Evolutionary conservation across 2,329 filamentous ascomycete species (phyloP).

Genomic region (Malbranchea cinnamomea): DNA sequence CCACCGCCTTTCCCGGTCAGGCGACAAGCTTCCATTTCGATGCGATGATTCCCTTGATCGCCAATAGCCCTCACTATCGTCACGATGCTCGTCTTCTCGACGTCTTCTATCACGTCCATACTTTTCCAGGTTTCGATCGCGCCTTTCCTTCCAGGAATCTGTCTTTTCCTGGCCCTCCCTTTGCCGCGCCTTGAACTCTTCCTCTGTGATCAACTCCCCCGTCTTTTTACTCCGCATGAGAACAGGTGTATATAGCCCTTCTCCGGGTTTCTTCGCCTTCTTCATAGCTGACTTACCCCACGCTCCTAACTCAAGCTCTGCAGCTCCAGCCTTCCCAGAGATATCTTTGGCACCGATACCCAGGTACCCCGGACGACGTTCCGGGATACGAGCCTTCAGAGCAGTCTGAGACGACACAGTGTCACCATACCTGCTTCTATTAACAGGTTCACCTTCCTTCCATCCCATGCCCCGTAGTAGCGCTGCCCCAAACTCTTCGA

Average conservation of each 20-base stretch:
- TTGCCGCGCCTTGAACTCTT: conserved; percentile 38
- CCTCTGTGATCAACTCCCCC: conserved; percentile 47
- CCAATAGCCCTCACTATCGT: conserved; percentile 20
- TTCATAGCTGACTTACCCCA: conserved; percentile 55
- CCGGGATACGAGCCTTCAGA: conserved; percentile 48
- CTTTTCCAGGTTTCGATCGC: conserved; percentile 29
- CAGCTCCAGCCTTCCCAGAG: conserved; percentile 29
- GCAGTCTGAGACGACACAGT: conserved; percentile 25
- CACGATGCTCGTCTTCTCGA: conserved; percentile 19
- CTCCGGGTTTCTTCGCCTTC: conserved; percentile 32
- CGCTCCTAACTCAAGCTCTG: conserved; percentile 58
- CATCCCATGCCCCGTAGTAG: conserved; percentile 89
- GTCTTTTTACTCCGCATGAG: conserved; percentile 46
- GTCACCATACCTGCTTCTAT: conserved; percentile 38
- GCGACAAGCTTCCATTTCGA: conserved; percentile 22
- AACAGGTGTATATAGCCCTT: conserved; percentile 46
- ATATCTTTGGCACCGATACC: conserved; percentile 81
- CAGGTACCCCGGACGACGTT: conserved; percentile 62
- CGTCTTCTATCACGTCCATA: conserved; percentile 22
- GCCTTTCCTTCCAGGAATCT: conserved; percentile 31
- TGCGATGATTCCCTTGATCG: conserved; percentile 25
- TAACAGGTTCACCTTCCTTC: conserved; percentile 53
- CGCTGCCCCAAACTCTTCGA: conserved; percentile 88
- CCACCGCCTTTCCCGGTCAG: conserved; percentile 14
- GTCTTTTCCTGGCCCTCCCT: conserved; percentile 27